Evolutionary conservation across 202 grass and related monocot genomes (phyloP), one percentile per base, ranked within the genome.

Genomic region (Elaeis oleifera): DNA sequence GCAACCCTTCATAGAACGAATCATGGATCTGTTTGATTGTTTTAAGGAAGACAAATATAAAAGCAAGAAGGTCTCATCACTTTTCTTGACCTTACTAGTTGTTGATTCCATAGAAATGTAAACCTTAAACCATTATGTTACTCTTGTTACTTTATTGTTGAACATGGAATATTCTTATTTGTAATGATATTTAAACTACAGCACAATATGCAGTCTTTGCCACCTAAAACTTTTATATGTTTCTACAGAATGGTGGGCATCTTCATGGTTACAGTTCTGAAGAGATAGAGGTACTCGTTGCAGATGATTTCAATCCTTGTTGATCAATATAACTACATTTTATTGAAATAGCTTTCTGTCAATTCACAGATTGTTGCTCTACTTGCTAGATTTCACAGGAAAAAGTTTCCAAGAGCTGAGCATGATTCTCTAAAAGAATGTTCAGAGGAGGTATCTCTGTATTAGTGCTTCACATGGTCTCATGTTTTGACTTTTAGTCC

Each of bases 201-300:
- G 11, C 8, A 44, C 11, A 4, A 20, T 62, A 36, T 20, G 18
- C 31, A 44, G 18, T 22, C 31, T 21, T 6, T 22, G 31, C 6
- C 32, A 62, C 60, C 60, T 62, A 49, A 61, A 62, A 48, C 16
- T 32, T 9, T 49, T 18, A 44, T 44, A 48, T 62, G 5, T 62
- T 24, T n/a, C n/a, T 62, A 14, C 60, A 62, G 60, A 49, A 62
- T 48, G 32, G 60, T 62, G 60, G 60, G n/a, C 60, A 62, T 39
- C 60, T 62, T 62, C 60, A 62, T 62, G 60, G 60, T 62, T 62
- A 62, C 18, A 62, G n/a, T 62, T 21, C 29, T 22, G 60, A 62
- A 44, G 60, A 62, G 60, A 62, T 49, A 62, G 60, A 62, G 60
- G 60, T 62, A 21, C 17, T 62, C 2, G 0, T 44, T 2, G 36